These are phyloP conservation scores for Monilinia vaccinii-corymbosi DNA, from an alignment of 2,329 filamentous ascomycete species.

Conservation along the genomic window DNA sequence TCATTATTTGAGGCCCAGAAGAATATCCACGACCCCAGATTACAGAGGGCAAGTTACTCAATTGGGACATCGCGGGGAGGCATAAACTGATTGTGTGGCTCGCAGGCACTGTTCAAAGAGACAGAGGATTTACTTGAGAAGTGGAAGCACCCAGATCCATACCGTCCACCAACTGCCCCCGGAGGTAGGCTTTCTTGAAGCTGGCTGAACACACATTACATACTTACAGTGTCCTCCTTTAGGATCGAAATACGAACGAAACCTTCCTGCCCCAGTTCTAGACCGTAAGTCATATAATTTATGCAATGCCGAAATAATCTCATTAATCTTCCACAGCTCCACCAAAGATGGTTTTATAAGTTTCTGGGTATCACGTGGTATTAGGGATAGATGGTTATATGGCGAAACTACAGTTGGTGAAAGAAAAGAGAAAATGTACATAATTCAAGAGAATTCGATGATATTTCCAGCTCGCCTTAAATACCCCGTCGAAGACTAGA, in stretches of 20 bases:
- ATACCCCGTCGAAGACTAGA: not conserved
- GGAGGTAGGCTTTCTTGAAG: constrained; percentile 55
- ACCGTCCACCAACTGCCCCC: constrained; percentile 78
- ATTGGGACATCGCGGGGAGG: not conserved
- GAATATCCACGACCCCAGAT: constrained; percentile 71
- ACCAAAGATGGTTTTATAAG: constrained; percentile 17
- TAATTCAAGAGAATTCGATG: not conserved
- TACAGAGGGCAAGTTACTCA: constrained; percentile 52
- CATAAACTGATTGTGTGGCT: constrained; percentile 12
- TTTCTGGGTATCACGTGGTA: not conserved
- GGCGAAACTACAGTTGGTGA: not conserved
- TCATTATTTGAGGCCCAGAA: constrained; percentile 92
- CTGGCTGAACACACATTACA: not conserved
- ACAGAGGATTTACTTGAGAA: constrained; percentile 80
- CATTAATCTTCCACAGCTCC: constrained; percentile 20
- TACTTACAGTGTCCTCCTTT: constrained; percentile 14
- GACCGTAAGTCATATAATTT: constrained; percentile 56
- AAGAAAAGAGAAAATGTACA: constrained; percentile 1
- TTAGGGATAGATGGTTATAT: not conserved
- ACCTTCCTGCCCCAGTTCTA: constrained; percentile 70
- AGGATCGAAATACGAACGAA: constrained; percentile 96
- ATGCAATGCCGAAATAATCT: not conserved
- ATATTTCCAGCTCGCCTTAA: not conserved
- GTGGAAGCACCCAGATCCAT: constrained; percentile 98
- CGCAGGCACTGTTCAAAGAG: constrained; percentile 72